These are phyloP conservation scores for Cladosporium sp. DNA, from an alignment of 2,329 filamentous ascomycete genomes.

Conservation along the genomic window DNA sequence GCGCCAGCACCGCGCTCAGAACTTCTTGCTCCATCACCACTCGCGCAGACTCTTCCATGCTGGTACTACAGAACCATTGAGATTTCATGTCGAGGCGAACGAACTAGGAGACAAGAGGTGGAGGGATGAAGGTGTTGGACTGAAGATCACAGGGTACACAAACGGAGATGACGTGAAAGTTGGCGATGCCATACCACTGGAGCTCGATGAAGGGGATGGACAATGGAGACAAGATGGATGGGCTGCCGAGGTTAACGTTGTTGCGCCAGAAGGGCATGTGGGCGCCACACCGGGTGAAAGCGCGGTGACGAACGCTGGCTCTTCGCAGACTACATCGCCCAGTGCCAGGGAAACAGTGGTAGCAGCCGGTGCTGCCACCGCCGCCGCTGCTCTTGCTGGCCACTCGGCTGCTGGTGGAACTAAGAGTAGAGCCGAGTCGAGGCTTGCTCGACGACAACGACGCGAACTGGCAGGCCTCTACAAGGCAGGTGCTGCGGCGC, in stretches of 20 bases:
- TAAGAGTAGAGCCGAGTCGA: slow-evolving; percentile 7
- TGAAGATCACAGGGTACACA: slow-evolving; percentile 11
- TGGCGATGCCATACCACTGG: neutral
- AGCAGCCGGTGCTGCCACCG: neutral
- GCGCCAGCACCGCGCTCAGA: slow-evolving; percentile 27
- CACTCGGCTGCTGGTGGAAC: slow-evolving; percentile 1
- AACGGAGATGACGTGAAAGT: neutral
- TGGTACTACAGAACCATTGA: slow-evolving; percentile 7
- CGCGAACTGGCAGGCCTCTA: slow-evolving; percentile 27
- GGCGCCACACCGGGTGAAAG: neutral
- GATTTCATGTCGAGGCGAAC: neutral
- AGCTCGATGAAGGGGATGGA: slow-evolving; percentile 18
- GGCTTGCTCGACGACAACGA: slow-evolving; percentile 24
- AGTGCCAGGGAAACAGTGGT: neutral
- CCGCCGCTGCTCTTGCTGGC: neutral
- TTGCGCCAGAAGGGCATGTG: slow-evolving; percentile 4
- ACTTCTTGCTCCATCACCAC: slow-evolving; percentile 20
- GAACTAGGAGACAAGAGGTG: slow-evolving; percentile 19
- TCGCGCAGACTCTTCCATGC: slow-evolving; percentile 3
- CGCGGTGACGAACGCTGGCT: slow-evolving; percentile 15
- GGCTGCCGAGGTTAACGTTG: slow-evolving; percentile 24
- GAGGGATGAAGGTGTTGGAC: slow-evolving; percentile 18
- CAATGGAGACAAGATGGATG: slow-evolving; percentile 22
- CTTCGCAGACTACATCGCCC: neutral
- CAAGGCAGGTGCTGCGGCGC: slow-evolving; percentile 9